phyloP scores from a whole-genome alignment of 495 filamentous ascomycete genomes.

The Aspergillus sclerotiicarbonarius region DNA sequence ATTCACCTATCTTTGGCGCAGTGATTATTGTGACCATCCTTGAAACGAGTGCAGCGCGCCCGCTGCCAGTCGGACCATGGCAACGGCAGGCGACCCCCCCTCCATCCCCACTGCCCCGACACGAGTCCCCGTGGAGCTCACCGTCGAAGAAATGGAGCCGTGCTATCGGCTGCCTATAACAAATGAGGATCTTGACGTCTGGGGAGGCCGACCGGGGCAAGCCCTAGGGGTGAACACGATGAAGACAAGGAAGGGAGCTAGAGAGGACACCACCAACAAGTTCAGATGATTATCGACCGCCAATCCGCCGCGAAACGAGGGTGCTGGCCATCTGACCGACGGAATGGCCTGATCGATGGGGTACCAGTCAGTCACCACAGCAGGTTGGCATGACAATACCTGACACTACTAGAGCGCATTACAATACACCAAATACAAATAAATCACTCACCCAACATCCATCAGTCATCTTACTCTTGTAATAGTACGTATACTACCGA shows the following conservation, averaged over 20 bases:
- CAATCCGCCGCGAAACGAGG: neutral
- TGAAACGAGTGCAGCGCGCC: neutral
- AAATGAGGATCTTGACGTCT: neutral
- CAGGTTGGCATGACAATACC: neutral
- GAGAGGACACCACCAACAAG: neutral
- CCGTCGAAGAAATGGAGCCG: neutral
- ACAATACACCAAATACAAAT: too few species aligned
- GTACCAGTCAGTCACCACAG: neutral
- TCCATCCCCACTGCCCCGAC: too few species aligned
- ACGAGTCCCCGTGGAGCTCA: too few species aligned
- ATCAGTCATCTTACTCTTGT: too few species aligned
- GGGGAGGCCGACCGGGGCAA: neutral
- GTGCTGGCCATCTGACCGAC: neutral
- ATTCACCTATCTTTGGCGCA: neutral
- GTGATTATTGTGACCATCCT: neutral
- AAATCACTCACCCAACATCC: too few species aligned
- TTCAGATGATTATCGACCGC: neutral
- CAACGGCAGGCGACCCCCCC: too few species aligned
- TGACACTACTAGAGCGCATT: too few species aligned
- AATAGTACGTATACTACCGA: too few species aligned
- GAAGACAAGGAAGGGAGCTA: neutral
- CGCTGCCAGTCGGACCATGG: neutral
- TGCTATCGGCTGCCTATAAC: neutral
- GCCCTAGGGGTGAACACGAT: neutral
- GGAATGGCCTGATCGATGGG: neutral